A percentile compares a stretch with the other conserved stretches of the same genome.
Evolutionary conservation across 208 protist genomes (phyloP).

Genomic region (Acanthamoeba quina): DNA sequence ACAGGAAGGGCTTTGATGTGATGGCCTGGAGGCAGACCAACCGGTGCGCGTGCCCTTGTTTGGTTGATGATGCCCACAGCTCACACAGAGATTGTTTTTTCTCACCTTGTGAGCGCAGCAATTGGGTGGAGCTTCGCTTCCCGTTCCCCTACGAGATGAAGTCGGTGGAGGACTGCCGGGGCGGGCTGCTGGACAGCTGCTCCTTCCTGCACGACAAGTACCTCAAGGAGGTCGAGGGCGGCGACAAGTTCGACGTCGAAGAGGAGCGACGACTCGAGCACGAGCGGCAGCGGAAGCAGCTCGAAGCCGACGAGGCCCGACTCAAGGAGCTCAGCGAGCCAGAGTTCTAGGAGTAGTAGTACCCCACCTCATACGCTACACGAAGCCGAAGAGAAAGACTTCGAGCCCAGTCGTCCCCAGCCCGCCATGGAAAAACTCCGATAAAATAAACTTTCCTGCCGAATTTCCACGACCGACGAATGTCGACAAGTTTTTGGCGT

Average conservation of each 20-base stretch:
- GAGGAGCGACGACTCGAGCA: not conserved
- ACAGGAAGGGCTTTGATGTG: slow-evolving; percentile 48
- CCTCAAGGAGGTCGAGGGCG: not conserved
- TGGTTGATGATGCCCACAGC: too few relatives aligned
- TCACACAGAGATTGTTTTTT: not conserved
- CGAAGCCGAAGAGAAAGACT: too few relatives aligned
- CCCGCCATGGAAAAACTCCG: not conserved
- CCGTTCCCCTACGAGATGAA: slow-evolving; percentile 71
- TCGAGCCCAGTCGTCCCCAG: too few relatives aligned
- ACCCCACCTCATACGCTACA: too few relatives aligned
- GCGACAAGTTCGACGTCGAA: slow-evolving; percentile 20
- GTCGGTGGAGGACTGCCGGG: slow-evolving; percentile 44
- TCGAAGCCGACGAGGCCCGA: not conserved
- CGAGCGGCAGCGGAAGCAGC: not conserved
- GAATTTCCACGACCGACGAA: not conserved
- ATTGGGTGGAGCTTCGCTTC: slow-evolving; percentile 52
- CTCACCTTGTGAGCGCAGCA: not conserved
- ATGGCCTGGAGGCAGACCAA: slow-evolving; percentile 67
- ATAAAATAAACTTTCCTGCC: not conserved
- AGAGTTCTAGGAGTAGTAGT: too few relatives aligned
- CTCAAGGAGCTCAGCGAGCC: not conserved
- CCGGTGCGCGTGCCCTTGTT: not conserved
- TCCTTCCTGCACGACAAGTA: slow-evolving; percentile 58
- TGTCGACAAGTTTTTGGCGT: slow-evolving; percentile 15
- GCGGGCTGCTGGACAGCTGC: slow-evolving; percentile 52